Percentiles rank a stretch among this genome's conserved stretches.
Evolutionary conservation across 768 basidiomycete species (phyloP).

Genomic region (Russula virescens): DNA sequence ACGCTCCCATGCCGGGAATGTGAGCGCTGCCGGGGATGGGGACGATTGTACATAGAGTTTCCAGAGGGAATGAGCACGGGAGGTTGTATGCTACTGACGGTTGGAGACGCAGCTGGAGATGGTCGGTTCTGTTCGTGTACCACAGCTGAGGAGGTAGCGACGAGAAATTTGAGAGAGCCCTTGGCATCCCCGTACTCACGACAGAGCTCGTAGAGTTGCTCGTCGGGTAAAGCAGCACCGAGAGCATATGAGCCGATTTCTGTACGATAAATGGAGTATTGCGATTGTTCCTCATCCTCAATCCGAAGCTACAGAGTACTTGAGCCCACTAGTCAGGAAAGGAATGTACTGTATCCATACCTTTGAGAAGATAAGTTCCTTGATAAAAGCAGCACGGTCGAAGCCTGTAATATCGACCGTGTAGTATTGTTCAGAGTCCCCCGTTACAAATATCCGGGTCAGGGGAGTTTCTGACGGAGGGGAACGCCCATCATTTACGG

Average conservation of each 20-base stretch:
- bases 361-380: constrained; percentile 77
- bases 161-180: constrained; percentile 80
- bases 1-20: constrained; percentile 59
- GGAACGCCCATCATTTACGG: constrained; percentile 23
- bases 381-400: constrained; percentile 58
- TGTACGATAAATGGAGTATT: constrained; percentile 79
- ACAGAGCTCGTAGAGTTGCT: constrained; percentile 68
- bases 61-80: constrained; percentile 44
- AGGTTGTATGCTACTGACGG: constrained; percentile 45
- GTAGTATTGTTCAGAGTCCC: constrained; percentile 70
- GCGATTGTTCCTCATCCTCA: constrained; percentile 73
- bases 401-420: constrained; percentile 68
- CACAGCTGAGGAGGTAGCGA: constrained; percentile 56
- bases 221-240: constrained; percentile 65
- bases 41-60: constrained; percentile 41
- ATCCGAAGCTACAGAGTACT: constrained; percentile 56
- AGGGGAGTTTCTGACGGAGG: constrained; percentile 22
- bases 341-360: constrained; percentile 35
- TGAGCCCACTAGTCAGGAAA: constrained; percentile 8
- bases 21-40: constrained; percentile 30
- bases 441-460: constrained; percentile 61
- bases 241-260: constrained; percentile 77
- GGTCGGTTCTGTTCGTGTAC: constrained; percentile 48
- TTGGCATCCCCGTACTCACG: constrained; percentile 64
- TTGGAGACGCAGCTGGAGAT: constrained; percentile 33